Percentiles rank a stretch among this genome's conserved stretches.
These are phyloP conservation scores for Ascochyta fabae DNA, from an alignment of 2,329 filamentous ascomycete species.

Conservation along the genomic window DNA sequence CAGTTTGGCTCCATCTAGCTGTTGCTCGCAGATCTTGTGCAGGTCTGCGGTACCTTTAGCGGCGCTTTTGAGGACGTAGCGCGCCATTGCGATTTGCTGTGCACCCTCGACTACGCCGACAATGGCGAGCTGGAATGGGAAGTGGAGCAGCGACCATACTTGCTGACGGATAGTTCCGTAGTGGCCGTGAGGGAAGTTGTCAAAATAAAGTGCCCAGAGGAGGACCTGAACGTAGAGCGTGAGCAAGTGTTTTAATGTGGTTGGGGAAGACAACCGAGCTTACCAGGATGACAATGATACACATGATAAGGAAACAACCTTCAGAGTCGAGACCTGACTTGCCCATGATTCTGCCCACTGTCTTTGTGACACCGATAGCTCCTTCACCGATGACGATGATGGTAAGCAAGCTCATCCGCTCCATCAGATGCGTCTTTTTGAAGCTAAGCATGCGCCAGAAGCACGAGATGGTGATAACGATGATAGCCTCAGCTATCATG, in stretches of 20 bases:
- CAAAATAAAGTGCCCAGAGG: constrained; percentile 68
- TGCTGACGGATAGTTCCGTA: constrained; percentile 65
- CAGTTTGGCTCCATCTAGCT: constrained; percentile 41
- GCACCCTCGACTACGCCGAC: constrained; percentile 69
- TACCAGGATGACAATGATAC: constrained; percentile 46
- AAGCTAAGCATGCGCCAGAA: constrained; percentile 65
- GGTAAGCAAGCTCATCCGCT: constrained; percentile 68
- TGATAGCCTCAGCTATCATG: constrained; percentile 59
- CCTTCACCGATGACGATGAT: constrained; percentile 72
- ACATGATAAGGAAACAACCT: constrained; percentile 45
- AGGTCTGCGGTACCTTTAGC: constrained; percentile 50
- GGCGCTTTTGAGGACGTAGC: constrained; percentile 55
- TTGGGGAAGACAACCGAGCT: constrained; percentile 3
- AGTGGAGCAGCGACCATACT: constrained; percentile 64
- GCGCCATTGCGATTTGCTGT: constrained; percentile 62
- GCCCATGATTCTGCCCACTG: constrained; percentile 53
- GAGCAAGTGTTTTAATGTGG: not conserved
- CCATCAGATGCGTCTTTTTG: constrained; percentile 67
- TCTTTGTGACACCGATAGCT: constrained; percentile 65
- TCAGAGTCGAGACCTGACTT: constrained; percentile 45
- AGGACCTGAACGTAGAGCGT: constrained; percentile 50
- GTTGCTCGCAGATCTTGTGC: constrained; percentile 45
- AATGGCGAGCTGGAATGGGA: constrained; percentile 68
- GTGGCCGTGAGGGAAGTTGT: constrained; percentile 59
- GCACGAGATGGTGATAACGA: constrained; percentile 61